These are phyloP conservation scores for Fusarium torreyae DNA, from an alignment of 2,329 filamentous ascomycete genomes.

Conservation along the genomic window DNA sequence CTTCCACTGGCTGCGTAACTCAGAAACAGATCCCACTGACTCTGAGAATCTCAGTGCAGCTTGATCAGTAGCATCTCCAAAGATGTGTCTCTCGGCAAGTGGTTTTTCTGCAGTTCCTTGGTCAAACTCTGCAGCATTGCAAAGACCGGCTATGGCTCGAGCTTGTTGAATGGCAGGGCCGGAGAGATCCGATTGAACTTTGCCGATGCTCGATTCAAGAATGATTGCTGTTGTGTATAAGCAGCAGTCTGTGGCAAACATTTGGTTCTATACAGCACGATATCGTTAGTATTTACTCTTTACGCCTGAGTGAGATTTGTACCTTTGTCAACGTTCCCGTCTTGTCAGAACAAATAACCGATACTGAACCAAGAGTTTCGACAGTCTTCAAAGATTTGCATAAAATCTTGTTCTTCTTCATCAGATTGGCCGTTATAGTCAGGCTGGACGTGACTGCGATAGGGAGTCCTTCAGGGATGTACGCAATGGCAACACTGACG, in stretches of 20 bases:
- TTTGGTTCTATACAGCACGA: slow-evolving; percentile 72
- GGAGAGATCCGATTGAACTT: slow-evolving; percentile 48
- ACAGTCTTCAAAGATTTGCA: slow-evolving; percentile 86
- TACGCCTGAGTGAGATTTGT: slow-evolving; percentile 20
- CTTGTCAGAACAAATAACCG: slow-evolving; percentile 83
- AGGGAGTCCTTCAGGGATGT: slow-evolving; percentile 81
- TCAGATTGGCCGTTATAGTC: slow-evolving; percentile 82
- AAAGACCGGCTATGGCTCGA: slow-evolving; percentile 74
- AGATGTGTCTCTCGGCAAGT: slow-evolving; percentile 73
- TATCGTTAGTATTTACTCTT: slow-evolving; percentile 6
- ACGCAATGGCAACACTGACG: slow-evolving; percentile 80
- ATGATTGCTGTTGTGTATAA: slow-evolving; percentile 63
- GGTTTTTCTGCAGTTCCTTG: slow-evolving; percentile 72
- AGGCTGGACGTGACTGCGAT: slow-evolving; percentile 78
- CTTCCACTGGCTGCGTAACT: slow-evolving; percentile 74
- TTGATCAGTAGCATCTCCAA: slow-evolving; percentile 83
- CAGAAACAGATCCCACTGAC: slow-evolving; percentile 60
- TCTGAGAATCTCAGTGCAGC: slow-evolving; percentile 83
- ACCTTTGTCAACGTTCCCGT: slow-evolving; percentile 75
- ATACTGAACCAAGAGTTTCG: slow-evolving; percentile 80
- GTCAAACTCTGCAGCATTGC: slow-evolving; percentile 83
- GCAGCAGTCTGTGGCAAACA: slow-evolving; percentile 80
- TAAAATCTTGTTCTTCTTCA: slow-evolving; percentile 81
- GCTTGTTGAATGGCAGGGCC: slow-evolving; percentile 68
- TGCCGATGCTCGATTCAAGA: slow-evolving; percentile 63